Evolutionary conservation across 2,329 filamentous ascomycete genomes (phyloP).

Genomic region (Fusarium pseudoanthophilum): DNA sequence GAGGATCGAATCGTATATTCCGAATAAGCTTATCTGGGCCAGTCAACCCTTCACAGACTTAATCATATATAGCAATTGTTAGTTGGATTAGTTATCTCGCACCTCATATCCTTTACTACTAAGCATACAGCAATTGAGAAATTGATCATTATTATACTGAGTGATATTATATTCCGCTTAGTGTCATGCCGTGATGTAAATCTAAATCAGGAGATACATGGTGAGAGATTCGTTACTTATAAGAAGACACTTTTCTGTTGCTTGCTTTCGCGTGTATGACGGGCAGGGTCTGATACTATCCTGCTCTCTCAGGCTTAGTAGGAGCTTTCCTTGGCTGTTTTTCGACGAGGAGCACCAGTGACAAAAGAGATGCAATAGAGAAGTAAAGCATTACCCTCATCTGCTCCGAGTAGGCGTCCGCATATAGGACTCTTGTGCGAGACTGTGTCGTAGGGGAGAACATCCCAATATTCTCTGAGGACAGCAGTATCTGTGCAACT

Average conservation of each 20-base stretch:
- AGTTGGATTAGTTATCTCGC: fast-evolving
- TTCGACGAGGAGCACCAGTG: neutral
- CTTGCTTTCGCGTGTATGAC: fast-evolving
- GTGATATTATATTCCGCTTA: fast-evolving
- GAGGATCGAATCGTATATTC: neutral
- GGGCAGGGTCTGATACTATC: neutral
- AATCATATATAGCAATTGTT: too few relatives aligned
- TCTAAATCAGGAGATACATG: neutral
- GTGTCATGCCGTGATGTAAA: fast-evolving
- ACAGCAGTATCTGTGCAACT: neutral
- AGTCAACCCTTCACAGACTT: fast-evolving
- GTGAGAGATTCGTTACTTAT: too few relatives aligned
- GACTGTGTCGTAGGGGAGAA: neutral
- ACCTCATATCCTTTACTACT: neutral
- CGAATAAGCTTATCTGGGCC: fast-evolving
- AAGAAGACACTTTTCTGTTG: neutral
- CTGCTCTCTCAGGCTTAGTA: neutral
- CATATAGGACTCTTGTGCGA: neutral
- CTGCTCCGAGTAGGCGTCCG: neutral
- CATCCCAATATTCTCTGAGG: neutral
- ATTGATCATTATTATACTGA: fast-evolving
- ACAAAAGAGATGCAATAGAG: neutral
- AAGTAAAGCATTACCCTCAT: slow-evolving; percentile 6
- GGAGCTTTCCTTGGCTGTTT: neutral
- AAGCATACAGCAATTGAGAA: neutral